Evolutionary conservation across 176 grass and related monocot species (phyloP), one percentile per base, ranked within the genome.

Genomic region (Lolium rigidum): DNA sequence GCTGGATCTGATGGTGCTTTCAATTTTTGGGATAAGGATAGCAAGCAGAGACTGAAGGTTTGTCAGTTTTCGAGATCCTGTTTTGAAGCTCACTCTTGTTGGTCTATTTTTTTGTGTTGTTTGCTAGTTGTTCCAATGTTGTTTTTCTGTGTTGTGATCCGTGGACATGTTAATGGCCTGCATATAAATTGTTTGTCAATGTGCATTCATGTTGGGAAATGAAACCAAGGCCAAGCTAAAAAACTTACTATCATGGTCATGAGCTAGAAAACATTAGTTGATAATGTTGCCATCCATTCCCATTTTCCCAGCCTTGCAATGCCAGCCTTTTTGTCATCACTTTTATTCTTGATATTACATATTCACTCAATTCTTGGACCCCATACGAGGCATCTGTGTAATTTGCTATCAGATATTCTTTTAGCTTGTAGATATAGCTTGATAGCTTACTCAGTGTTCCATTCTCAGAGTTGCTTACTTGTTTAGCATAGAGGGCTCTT

Each of bases 11-110:
- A 97, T 70, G 94, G 94, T 52, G 89, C 94, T 64, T 97, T 97
- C 87, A 94, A 97, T 60, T 97, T 92, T 77, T 97, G 94, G 94
- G 94, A 97, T 64, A 97, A 97, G 84, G 91, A 97, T 49, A 94
- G 94, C 79, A 94, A 94, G 66, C 92, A 94, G 79, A 97, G 92
- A 82, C 92, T 97, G 43, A 97, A 97, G 94, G 94, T 97, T 66
- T 84, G 57, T 28, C 21, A 35, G 10, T 86, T 24, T 57, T 2
- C 0, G 2, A 78, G 18, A 1, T 76, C 54, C 21, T 54, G n/a
- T 48, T 79, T 74, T 79, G 43, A 21, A 38, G 35, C 82, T 50
- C 10, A 11, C 50, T 41, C 64, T 63, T 80, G 48, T 74, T 56
- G 37, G 5, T 14, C 71, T 37, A 5, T 65, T 63, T 78, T 58